Conservation (phyloP, 352 stramenopile genomes). For the Peronospora belbahrii region DNA sequence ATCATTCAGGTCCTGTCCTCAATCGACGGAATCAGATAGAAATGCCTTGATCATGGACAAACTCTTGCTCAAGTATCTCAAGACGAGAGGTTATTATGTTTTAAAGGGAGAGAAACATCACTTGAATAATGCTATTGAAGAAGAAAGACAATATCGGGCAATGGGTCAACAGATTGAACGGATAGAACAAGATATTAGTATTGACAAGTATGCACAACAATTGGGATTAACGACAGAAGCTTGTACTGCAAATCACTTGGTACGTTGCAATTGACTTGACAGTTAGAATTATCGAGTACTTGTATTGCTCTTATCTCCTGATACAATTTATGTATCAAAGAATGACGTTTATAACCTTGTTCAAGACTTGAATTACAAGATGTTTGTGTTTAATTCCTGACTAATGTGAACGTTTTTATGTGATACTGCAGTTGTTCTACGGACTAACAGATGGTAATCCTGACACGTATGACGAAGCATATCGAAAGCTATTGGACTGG, state of each 20-base stretch:
- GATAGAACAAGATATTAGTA: constrained; percentile 25
- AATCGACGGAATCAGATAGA: constrained; percentile 6
- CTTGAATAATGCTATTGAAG: constrained; percentile 14
- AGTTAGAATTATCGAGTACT: background rate
- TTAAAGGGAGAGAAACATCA: constrained; percentile 8
- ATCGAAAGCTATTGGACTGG: constrained; percentile 66
- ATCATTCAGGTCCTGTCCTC: constrained; percentile 1
- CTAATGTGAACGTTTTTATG: constrained; percentile 9
- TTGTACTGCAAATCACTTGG: constrained; percentile 70
- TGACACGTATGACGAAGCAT: constrained; percentile 56
- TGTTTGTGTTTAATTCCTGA: constrained; percentile 14
- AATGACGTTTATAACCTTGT: background rate
- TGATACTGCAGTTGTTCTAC: constrained; percentile 52
- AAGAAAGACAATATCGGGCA: constrained; percentile 24
- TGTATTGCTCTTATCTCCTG: background rate
- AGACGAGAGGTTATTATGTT: constrained; percentile 46
- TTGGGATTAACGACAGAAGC: constrained; percentile 63
- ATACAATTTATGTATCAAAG: too few relatives aligned
- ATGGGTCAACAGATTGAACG: constrained; percentile 19
- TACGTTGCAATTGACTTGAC: constrained; percentile 15
- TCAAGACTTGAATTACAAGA: background rate
- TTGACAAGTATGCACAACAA: constrained; percentile 54
- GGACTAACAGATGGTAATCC: constrained; percentile 54
- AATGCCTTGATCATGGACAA: constrained; percentile 46
- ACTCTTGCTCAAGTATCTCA: constrained; percentile 63